Evolutionary conservation across 345 rosid species (phyloP), one percentile per base, ranked within the genome.

Genomic region (Acer negundo): DNA sequence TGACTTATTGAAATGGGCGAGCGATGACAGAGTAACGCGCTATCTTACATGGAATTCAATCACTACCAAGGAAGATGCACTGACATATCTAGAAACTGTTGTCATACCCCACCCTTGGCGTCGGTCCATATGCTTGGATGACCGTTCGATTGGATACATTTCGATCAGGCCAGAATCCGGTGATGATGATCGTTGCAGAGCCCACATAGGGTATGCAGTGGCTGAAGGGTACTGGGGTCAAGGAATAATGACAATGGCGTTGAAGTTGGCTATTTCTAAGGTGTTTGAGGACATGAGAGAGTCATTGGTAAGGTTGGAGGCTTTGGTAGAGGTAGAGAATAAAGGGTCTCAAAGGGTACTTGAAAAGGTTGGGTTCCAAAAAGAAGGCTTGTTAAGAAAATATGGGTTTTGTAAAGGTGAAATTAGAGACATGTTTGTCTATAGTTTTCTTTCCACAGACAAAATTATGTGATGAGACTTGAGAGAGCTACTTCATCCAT

Each of bases 351-450:
- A 88, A 40, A 88, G 86, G 77, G 90, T 91, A 7, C 49, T 87
- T 65, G 90, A 87, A 81, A 93, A 94, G 73, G 89, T 72, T 69
- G 94, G 97, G 69, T 89, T 90, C 62, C 9, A 38, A 73, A 85
- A 82, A 75, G 93, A 93, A 78, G 95, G 93, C 26, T 51, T 90
- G 83, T 76, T 92, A 19, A 86, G 94, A 82, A 88, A 87, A 69
- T 88, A 84, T 49, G 86, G 81, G 3, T 75, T 72, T 73, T 82
- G 88, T 67, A 84, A 86, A 61, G 90, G 90, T 49, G 84, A 77
- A 69, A 72, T 89, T 19, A 88, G 87, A 81, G 93, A 89, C 23
- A 79, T 89, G 86, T 64, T 79, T 70, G 24, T 85, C 1, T 88
- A 80, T 46, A 80, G 86, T 62, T 80, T 87, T 67, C 62, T 88